phyloP scores from a whole-genome alignment of 306 rosid species.

The Casuarina glauca region DNA sequence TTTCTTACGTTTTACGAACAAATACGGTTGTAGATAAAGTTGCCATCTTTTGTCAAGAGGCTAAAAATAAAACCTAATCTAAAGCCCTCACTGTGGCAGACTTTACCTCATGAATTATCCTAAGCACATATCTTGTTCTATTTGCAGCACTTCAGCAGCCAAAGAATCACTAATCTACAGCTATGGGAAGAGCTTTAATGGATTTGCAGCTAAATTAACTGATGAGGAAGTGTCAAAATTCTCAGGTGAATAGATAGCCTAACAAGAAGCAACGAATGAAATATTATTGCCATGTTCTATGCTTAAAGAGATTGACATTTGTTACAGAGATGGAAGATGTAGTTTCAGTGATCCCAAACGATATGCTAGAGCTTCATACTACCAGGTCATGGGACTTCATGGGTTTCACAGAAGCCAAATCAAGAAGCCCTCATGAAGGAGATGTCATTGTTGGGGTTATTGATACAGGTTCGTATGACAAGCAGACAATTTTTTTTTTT shows the following conservation, averaged over 20 bases:
- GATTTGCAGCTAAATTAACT: conserved; percentile 37
- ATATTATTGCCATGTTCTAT: background rate
- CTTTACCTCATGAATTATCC: background rate
- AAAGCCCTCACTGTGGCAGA: background rate
- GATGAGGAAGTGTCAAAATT: conserved; percentile 35
- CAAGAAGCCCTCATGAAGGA: conserved; percentile 16
- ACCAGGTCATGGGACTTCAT: conserved; percentile 46
- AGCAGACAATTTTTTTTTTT: background rate
- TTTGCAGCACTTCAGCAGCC: conserved; percentile 27
- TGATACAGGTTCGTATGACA: conserved; percentile 22
- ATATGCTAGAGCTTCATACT: conserved; percentile 35
- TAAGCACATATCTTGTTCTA: background rate
- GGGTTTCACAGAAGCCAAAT: conserved; percentile 15
- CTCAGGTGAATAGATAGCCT: conserved; percentile 8
- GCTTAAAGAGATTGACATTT: background rate
- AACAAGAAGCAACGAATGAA: background rate
- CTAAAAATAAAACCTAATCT: too few species aligned
- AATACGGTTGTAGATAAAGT: too few species aligned
- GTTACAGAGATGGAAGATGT: conserved; percentile 34
- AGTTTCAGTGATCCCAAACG: conserved; percentile 39
- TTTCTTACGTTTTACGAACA: too few species aligned
- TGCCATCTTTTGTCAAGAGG: too few species aligned
- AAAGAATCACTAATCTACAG: conserved; percentile 37
- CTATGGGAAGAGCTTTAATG: conserved; percentile 39
- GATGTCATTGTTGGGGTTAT: conserved; percentile 32